Percentiles rank a stretch among this genome's conserved stretches.
phyloP scores from a whole-genome alignment of 2,329 filamentous ascomycete species.

The Ophiostoma sp. region DNA sequence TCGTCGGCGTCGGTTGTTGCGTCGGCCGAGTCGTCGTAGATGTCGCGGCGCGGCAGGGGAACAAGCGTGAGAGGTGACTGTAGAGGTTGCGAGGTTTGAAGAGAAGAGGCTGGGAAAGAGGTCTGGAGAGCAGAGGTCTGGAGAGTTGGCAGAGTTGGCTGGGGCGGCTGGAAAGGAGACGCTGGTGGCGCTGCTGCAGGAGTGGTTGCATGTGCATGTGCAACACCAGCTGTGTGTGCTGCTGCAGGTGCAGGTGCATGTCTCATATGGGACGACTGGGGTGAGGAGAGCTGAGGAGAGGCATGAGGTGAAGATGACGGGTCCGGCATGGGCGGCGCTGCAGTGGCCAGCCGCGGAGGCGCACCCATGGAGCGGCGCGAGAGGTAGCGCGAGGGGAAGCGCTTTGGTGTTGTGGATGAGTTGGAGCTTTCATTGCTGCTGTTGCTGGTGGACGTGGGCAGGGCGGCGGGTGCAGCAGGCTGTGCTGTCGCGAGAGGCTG shows the following conservation, averaged over 20 bases:
- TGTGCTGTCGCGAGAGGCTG: not conserved
- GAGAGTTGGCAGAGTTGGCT: too few relatives aligned
- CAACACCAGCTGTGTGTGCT: too few relatives aligned
- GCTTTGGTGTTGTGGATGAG: not conserved
- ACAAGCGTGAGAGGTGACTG: conserved; percentile 15
- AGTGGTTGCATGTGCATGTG: not conserved
- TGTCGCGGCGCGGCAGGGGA: conserved; percentile 21
- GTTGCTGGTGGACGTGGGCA: conserved; percentile 7
- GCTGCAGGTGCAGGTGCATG: conserved; percentile 3
- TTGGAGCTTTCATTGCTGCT: not conserved
- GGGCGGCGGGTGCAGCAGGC: not conserved
- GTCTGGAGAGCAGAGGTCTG: not conserved
- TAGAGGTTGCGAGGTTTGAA: not conserved
- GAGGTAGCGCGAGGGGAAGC: conserved; percentile 11
- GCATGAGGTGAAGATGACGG: not conserved
- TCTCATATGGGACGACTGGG: conserved; percentile 5
- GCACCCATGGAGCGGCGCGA: not conserved
- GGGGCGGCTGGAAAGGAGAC: not conserved
- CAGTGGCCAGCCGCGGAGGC: not conserved
- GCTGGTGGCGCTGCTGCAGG: not conserved
- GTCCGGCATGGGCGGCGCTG: too few relatives aligned
- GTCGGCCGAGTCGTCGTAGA: conserved; percentile 30
- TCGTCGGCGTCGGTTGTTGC: conserved; percentile 35
- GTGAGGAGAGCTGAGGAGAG: not conserved
- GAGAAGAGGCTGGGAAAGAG: not conserved